These are phyloP conservation scores for Psilocybe cyanescens DNA, from an alignment of 768 basidiomycete species.

Conservation along the genomic window DNA sequence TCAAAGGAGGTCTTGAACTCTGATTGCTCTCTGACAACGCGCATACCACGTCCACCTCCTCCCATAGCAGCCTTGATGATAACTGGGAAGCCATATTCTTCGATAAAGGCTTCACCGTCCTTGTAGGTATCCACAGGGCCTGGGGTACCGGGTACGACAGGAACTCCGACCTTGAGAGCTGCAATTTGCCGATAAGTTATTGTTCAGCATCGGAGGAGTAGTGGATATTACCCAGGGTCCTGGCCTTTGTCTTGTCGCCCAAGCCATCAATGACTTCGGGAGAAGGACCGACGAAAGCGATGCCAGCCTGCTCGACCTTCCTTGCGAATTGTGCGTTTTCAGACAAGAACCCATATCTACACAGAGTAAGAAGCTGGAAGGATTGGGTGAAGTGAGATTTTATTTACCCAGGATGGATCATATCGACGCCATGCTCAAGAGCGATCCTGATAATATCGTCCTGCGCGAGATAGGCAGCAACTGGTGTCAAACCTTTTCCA, in stretches of 20 bases:
- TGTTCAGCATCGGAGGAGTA: constrained; percentile 6
- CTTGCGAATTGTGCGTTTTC: constrained; percentile 98
- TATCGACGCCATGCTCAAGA: constrained; percentile 98
- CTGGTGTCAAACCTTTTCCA: constrained; percentile 94
- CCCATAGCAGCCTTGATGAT: constrained; percentile 99
- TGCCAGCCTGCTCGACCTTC: constrained; percentile 96
- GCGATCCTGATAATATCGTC: constrained; percentile 96
- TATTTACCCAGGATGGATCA: constrained; percentile 96
- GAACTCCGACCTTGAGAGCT: constrained; percentile 92
- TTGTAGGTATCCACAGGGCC: constrained; percentile 83
- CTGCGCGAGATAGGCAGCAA: constrained; percentile 95
- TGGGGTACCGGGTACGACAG: constrained; percentile 98
- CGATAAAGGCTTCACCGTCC: constrained; percentile 87
- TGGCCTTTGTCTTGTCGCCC: constrained; percentile 98
- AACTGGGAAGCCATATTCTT: constrained; percentile 97
- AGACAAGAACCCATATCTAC: constrained; percentile 96
- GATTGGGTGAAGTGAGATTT: background rate
- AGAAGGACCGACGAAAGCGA: constrained; percentile 94
- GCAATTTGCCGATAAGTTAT: constrained; percentile 9
- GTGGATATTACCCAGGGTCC: constrained; percentile 68
- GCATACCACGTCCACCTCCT: constrained; percentile 98
- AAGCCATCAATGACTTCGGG: constrained; percentile 97
- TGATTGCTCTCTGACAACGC: constrained; percentile 93
- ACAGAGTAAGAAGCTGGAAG: background rate
- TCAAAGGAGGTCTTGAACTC: constrained; percentile 90